Evolutionary conservation across 2,329 filamentous ascomycete genomes (phyloP), one percentile per base, ranked within the genome.

Genomic region (Colletotrichum sublineola): DNA sequence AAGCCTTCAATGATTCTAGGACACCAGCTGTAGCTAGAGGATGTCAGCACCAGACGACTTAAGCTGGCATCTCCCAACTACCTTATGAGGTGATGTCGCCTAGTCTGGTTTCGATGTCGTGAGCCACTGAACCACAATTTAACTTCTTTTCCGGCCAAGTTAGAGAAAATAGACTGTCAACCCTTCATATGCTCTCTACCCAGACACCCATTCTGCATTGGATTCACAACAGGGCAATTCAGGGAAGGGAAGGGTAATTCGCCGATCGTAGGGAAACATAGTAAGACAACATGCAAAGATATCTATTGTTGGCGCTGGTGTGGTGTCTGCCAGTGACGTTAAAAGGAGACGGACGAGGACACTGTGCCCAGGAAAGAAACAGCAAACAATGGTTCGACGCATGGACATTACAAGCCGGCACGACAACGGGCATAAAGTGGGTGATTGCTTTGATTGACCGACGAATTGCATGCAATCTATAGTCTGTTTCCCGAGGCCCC

Each of bases 381-480:
- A 20, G 12, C 56, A n/a, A 18, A 46, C 18, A 11, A 11, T n/a
- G 8, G 42, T 5, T 24, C 42, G 12, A n/a, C 3, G 5, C 11
- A 61, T 36, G 31, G 9, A 20, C 18, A 36, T 11, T 9, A 66
- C 2, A 5, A 11, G 2, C 31, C 15, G 29, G 14, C 24, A 33
- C 36, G 38, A 31, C 11, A 11, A 36, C 18, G 29, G 33, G 12
- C 7, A 40, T 29, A 38, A 8, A 12, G 33, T 55, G 38, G n/a
- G 29, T 36, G n/a, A 29, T 44, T 56, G 20, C 31, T 65, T 58
- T 31, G 36, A 56, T 57, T 40, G 66, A 61, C 69, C 55, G 69
- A 60, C 66, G 69, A 70, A 70, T 65, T 65, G 68, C 70, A 70
- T 70, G 70, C 67, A 73, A 61, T 70, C 70, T 73, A 73, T 73